Conservation (phyloP, 1,284 basidiomycete genomes). For the Boletus mariae region DNA sequence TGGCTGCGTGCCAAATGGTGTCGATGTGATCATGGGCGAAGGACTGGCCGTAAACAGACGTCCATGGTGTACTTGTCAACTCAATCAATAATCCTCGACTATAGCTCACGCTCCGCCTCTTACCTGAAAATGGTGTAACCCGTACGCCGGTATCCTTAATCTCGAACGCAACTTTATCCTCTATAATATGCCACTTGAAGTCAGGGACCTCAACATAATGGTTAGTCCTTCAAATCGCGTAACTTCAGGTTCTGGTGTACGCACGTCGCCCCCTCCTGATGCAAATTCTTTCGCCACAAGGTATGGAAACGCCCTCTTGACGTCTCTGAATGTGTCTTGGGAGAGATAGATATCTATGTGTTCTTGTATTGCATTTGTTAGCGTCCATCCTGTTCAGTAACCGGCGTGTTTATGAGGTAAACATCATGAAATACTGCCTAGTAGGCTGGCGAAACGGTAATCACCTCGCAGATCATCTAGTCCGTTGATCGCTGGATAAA, state of each 20-base stretch:
- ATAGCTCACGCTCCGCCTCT: slow-evolving; percentile 12
- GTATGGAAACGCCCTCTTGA: slow-evolving; percentile 73
- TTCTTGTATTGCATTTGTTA: slow-evolving; percentile 60
- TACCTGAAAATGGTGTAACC: slow-evolving; percentile 66
- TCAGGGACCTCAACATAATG: slow-evolving; percentile 55
- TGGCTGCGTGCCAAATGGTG: slow-evolving; percentile 41
- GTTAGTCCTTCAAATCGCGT: slow-evolving; percentile 1
- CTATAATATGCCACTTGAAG: slow-evolving; percentile 77
- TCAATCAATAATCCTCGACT: neutral
- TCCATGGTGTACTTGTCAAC: slow-evolving; percentile 57
- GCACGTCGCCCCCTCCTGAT: slow-evolving; percentile 74
- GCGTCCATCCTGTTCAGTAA: slow-evolving; percentile 62
- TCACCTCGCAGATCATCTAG: slow-evolving; percentile 76
- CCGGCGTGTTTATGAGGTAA: slow-evolving; percentile 3
- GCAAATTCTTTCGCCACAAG: slow-evolving; percentile 71
- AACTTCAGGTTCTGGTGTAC: slow-evolving; percentile 22
- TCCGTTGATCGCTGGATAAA: slow-evolving; percentile 68
- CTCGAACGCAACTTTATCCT: slow-evolving; percentile 60
- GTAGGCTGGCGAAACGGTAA: slow-evolving; percentile 8
- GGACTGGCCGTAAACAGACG: slow-evolving; percentile 47
- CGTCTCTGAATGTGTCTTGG: slow-evolving; percentile 57
- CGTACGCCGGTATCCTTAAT: slow-evolving; percentile 59
- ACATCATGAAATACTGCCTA: neutral
- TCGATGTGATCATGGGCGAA: slow-evolving; percentile 40
- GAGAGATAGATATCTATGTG: slow-evolving; percentile 75